These are phyloP conservation scores for Peronospora belbahrii DNA, from an alignment of 352 stramenopile genomes.

Conservation along the genomic window DNA sequence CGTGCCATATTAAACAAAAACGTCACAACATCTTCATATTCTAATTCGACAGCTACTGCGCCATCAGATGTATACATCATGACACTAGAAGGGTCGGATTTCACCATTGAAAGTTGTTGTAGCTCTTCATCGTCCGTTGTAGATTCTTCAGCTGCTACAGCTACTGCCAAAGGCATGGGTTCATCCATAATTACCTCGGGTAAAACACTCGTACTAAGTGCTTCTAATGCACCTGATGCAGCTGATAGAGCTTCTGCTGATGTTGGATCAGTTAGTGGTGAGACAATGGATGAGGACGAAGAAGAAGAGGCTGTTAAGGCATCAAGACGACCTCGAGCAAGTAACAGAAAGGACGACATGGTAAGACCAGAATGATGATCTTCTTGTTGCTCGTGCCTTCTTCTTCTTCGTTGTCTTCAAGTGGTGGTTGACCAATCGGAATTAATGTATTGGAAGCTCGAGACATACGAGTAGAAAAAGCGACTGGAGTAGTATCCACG, in stretches of 20 bases:
- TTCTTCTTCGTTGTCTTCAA: not conserved
- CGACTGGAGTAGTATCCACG: not conserved
- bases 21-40: conserved; percentile 50
- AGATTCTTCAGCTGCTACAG: conserved; percentile 47
- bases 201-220: conserved; percentile 21
- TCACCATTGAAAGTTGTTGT: conserved; percentile 57
- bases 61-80: conserved; percentile 19
- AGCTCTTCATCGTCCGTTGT: conserved; percentile 76
- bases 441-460: not conserved
- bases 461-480: not conserved
- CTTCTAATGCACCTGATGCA: conserved; percentile 18
- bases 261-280: conserved; percentile 1
- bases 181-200: conserved; percentile 12
- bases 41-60: conserved; percentile 30
- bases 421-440: not conserved
- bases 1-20: conserved; percentile 54
- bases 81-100: conserved; percentile 21
- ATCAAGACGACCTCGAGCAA: conserved; percentile 22
- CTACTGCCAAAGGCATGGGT: conserved; percentile 27
- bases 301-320: conserved; percentile 12
- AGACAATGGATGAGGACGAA: not conserved
- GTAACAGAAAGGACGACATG: conserved; percentile 34
- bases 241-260: conserved; percentile 8
- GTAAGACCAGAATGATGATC: conserved; percentile 6
- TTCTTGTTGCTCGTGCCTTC: conserved; percentile 15